phyloP scores from a whole-genome alignment of 805 yeast genomes.

The Nematodospora valgi region DNA sequence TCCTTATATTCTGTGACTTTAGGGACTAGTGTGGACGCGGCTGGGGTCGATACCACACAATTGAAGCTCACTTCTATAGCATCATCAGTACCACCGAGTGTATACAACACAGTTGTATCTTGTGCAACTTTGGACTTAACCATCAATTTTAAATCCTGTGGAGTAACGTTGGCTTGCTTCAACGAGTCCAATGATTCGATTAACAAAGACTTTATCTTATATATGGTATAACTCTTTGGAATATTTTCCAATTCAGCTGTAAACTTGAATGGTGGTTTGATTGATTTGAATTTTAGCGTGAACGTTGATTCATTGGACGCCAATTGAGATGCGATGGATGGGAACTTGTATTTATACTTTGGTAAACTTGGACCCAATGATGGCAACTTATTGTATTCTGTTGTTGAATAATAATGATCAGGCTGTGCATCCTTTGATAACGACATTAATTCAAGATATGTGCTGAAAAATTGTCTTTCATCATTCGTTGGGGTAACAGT shows the following conservation, averaged over 20 bases:
- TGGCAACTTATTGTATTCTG: conserved; percentile 24
- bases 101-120: conserved; percentile 39
- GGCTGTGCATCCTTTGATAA: conserved; percentile 38
- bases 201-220: conserved; percentile 36
- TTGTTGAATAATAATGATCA: conserved; percentile 29
- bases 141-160: conserved; percentile 47
- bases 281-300: conserved; percentile 52
- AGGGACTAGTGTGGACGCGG: conserved; percentile 4
- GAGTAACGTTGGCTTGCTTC: conserved; percentile 23
- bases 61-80: conserved; percentile 30
- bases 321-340: conserved; percentile 9
- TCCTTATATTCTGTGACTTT: background rate
- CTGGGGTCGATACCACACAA: conserved; percentile 39
- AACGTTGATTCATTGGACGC: conserved; percentile 12
- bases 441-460: conserved; percentile 46
- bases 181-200: conserved; percentile 26
- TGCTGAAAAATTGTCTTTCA: conserved; percentile 47
- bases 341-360: conserved; percentile 34
- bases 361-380: conserved; percentile 50
- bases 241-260: conserved; percentile 23
- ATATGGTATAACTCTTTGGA: conserved; percentile 26
- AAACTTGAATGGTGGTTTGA: conserved; percentile 69
- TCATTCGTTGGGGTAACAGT: background rate
- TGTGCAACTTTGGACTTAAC: conserved; percentile 61
- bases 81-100: conserved; percentile 19